phyloP scores from a whole-genome alignment of 108 stramenopile genomes.

The Epithemia pelagica region DNA sequence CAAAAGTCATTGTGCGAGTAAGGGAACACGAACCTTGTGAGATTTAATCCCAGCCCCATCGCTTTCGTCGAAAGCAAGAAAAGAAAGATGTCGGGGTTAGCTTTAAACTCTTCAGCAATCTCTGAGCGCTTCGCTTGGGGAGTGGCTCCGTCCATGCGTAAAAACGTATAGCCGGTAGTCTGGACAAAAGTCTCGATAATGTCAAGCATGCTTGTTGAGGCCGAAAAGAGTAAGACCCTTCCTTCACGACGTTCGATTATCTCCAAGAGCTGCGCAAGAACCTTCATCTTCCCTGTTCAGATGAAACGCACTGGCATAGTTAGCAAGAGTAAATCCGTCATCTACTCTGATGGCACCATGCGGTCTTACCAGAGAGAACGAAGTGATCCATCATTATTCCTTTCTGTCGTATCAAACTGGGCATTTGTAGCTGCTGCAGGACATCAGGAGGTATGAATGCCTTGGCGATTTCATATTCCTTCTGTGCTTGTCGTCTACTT shows the following conservation, averaged over 20 bases:
- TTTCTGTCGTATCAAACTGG: conserved; percentile 42
- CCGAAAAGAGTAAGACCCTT: conserved; percentile 84
- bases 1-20: no score
- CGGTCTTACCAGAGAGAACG: conserved; percentile 54
- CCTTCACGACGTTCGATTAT: conserved; percentile 33
- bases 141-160: conserved; percentile 87
- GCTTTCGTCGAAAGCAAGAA: conserved; percentile 88
- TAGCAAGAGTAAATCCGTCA: no score
- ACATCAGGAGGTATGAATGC: conserved; percentile 57
- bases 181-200: conserved; percentile 68
- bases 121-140: conserved; percentile 52
- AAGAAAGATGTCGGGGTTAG: conserved; percentile 47
- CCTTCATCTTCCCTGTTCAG: conserved; percentile 47
- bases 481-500: conserved; percentile 26
- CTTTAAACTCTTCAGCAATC: conserved; percentile 71
- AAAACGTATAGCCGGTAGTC: conserved; percentile 49
- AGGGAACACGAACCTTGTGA: conserved; percentile 35
- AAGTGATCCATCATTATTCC: conserved; percentile 69
- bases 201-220: conserved; percentile 83
- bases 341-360: no score
- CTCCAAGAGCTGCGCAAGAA: conserved; percentile 36
- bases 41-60: conserved; percentile 80
- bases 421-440: conserved; percentile 48
- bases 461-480: conserved; percentile 68
- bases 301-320: no score